A percentile compares a stretch with the other conserved stretches of the same genome.
Conservation (phyloP, 345 rosid species). For the Ceriops decandra region DNA sequence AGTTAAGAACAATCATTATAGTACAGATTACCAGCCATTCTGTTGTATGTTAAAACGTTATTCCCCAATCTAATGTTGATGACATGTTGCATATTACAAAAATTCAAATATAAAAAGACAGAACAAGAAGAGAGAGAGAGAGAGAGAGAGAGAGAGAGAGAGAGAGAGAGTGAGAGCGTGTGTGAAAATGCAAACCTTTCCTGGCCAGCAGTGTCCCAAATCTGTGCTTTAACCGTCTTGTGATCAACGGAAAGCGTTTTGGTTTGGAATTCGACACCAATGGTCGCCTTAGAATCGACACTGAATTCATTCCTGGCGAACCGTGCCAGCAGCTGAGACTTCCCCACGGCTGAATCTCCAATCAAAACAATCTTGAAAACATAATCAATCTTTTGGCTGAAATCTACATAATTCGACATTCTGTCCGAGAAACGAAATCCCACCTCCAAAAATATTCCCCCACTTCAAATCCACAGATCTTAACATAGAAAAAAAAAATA, state of each 20-base stretch:
- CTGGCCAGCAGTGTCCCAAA: conserved; percentile 92
- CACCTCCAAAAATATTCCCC: neutral
- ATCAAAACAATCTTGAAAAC: conserved; percentile 79
- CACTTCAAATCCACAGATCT: conserved; percentile 7
- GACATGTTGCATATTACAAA: neutral
- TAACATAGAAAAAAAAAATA: too few relatives aligned
- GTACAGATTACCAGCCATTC: too few relatives aligned
- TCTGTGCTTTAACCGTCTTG: conserved; percentile 80
- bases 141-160: too few relatives aligned
- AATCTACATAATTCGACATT: conserved; percentile 79
- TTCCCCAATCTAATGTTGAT: too few relatives aligned
- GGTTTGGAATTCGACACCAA: conserved; percentile 87
- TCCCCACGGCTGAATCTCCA: conserved; percentile 84
- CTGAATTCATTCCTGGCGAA: conserved; percentile 80
- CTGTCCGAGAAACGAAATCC: conserved; percentile 4
- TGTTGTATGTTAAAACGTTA: too few relatives aligned
- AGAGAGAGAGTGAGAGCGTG: too few relatives aligned
- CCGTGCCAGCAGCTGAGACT: conserved; percentile 72
- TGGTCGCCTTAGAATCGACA: conserved; percentile 77
- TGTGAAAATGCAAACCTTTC: conserved; percentile 45
- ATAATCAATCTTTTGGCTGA: conserved; percentile 77
- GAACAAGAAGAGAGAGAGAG: neutral
- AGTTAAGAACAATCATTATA: too few relatives aligned
- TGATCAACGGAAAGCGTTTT: conserved; percentile 71
- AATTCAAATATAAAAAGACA: neutral